These are phyloP conservation scores for Nicotiana knightiana DNA, from an alignment of 257 asterid species.

Conservation along the genomic window DNA sequence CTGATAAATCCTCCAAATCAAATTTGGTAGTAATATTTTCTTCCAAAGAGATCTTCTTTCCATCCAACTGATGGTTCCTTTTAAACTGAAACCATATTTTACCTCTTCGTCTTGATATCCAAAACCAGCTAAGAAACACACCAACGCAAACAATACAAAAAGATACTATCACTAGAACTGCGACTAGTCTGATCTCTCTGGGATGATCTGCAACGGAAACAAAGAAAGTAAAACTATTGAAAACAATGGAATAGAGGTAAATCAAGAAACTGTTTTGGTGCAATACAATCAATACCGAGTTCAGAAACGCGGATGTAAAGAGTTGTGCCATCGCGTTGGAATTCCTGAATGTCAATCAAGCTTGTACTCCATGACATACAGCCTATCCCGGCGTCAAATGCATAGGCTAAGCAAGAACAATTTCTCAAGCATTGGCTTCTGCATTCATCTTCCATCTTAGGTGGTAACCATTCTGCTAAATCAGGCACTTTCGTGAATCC, in stretches of 20 bases:
- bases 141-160: background rate
- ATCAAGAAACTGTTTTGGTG: background rate
- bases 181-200: conserved; percentile 20
- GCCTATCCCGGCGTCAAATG: conserved; percentile 26
- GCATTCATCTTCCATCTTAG: background rate
- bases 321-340: conserved; percentile 27
- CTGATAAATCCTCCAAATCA: conserved; percentile 30
- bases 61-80: background rate
- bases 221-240: background rate
- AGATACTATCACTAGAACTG: conserved; percentile 33
- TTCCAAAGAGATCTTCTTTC: background rate
- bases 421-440: conserved; percentile 24
- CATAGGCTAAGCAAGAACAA: conserved; percentile 54
- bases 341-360: conserved; percentile 41
- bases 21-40: background rate
- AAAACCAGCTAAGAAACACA: background rate
- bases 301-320: conserved; percentile 53
- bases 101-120: conserved; percentile 37
- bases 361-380: conserved; percentile 43
- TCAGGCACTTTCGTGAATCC: conserved; percentile 6
- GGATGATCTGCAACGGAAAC: conserved; percentile 15
- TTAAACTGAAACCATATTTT: background rate
- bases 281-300: conserved; percentile 27
- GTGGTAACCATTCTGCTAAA: background rate
- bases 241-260: background rate